Conservation (phyloP, 352 stramenopile genomes). For the Phytophthora syringae region DNA sequence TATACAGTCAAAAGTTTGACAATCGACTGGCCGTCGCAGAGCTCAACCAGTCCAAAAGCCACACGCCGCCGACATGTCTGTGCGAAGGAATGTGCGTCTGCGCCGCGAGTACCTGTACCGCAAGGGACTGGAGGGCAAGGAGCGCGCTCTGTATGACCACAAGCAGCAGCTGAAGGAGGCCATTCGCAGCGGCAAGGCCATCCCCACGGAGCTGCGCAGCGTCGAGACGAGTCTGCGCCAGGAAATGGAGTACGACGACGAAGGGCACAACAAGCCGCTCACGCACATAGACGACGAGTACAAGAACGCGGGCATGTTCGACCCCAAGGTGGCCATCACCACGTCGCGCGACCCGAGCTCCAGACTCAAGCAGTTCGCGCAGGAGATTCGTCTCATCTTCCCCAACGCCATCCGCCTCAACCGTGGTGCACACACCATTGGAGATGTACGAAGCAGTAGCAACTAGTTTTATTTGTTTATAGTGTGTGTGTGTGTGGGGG, state of each 20-base stretch:
- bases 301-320: slow-evolving; percentile 96
- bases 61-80: slow-evolving; percentile 88
- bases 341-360: slow-evolving; percentile 97
- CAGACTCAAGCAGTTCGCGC: slow-evolving; percentile 99
- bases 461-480: too few relatives aligned
- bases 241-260: slow-evolving; percentile 93
- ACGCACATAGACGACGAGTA: slow-evolving; percentile 99
- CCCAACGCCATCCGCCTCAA: slow-evolving; percentile 99
- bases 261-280: slow-evolving; percentile 85
- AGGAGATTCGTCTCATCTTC: slow-evolving; percentile 99
- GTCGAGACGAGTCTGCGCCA: slow-evolving; percentile 93
- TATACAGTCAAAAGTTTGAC: too few relatives aligned
- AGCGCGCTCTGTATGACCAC: slow-evolving; percentile 96
- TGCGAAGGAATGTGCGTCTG: slow-evolving; percentile 96
- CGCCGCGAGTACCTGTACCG: slow-evolving; percentile 99
- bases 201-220: slow-evolving; percentile 97
- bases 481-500: too few relatives aligned
- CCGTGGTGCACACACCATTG: slow-evolving; percentile 95
- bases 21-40: slow-evolving; percentile 29
- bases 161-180: slow-evolving; percentile 97
- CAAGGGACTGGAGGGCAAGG: slow-evolving; percentile 97
- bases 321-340: slow-evolving; percentile 98
- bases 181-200: slow-evolving; percentile 93
- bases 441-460: slow-evolving; percentile 68
- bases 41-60: slow-evolving; percentile 10